Percentiles rank a stretch among this genome's conserved stretches.
Evolutionary conservation across 106 monocot species (phyloP).

Genomic region (Allium fistulosum): DNA sequence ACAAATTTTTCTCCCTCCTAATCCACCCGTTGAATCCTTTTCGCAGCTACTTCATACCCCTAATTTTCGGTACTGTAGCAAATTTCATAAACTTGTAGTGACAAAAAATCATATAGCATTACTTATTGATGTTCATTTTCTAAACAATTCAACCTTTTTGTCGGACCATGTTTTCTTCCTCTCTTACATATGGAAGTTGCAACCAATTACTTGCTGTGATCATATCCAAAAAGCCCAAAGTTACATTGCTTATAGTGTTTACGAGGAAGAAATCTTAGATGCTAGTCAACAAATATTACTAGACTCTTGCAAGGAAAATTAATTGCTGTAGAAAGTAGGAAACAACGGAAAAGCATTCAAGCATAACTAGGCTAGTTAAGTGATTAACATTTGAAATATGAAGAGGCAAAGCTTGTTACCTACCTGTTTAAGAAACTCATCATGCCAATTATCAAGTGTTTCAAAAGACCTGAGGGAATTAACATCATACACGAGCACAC

Average conservation of each 20-base stretch:
- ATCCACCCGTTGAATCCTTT: no score
- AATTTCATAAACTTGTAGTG: no score
- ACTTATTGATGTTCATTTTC: no score
- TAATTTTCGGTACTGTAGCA: no score
- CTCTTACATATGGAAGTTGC: no score
- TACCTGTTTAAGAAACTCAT: conserved; percentile 84
- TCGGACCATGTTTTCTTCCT: no score
- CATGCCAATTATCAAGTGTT: conserved; percentile 73
- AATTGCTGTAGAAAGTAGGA: not conserved
- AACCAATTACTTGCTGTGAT: no score
- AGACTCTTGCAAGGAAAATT: not conserved
- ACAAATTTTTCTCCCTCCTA: no score
- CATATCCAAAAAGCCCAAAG: not conserved
- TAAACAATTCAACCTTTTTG: no score
- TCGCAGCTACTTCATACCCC: no score
- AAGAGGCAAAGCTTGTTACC: not conserved
- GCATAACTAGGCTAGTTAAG: not conserved
- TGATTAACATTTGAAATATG: not conserved
- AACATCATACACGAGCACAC: conserved; percentile 88
- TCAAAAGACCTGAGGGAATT: conserved; percentile 71
- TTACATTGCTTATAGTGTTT: not conserved
- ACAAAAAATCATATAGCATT: no score
- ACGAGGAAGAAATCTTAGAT: not conserved
- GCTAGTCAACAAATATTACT: not conserved
- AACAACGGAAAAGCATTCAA: not conserved